These are phyloP conservation scores for Cyathus striatus DNA, from an alignment of 768 basidiomycete genomes.

Conservation along the genomic window DNA sequence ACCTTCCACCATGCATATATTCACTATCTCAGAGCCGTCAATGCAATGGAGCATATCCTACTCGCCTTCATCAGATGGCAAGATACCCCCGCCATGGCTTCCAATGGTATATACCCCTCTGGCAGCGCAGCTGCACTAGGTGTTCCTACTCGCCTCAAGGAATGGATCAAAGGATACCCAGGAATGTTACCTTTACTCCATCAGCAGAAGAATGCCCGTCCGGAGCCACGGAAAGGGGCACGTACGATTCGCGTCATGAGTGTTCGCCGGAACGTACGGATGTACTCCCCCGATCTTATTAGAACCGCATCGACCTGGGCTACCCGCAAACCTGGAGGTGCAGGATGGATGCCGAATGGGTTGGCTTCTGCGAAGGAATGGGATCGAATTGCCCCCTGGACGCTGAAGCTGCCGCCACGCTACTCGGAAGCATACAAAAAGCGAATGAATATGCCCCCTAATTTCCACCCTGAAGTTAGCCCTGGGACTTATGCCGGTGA, in stretches of 20 bases:
- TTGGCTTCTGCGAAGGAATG: slow-evolving; percentile 67
- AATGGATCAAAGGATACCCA: slow-evolving; percentile 91
- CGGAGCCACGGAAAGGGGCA: slow-evolving; percentile 70
- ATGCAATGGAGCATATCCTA: slow-evolving; percentile 91
- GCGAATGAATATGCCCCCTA: slow-evolving; percentile 62
- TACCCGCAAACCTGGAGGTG: slow-evolving; percentile 17
- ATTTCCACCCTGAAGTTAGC: slow-evolving; percentile 50
- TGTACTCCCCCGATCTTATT: slow-evolving; percentile 85
- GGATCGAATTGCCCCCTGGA: slow-evolving; percentile 64
- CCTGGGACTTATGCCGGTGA: slow-evolving; percentile 28
- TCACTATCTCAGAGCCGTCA: slow-evolving; percentile 74
- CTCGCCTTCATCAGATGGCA: slow-evolving; percentile 86
- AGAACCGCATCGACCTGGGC: slow-evolving; percentile 52
- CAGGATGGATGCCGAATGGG: slow-evolving; percentile 28
- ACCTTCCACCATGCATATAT: slow-evolving; percentile 46
- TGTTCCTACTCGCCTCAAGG: slow-evolving; percentile 81
- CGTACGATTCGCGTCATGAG: slow-evolving; percentile 73
- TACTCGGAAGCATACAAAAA: slow-evolving; percentile 77
- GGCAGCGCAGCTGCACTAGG: slow-evolving; percentile 56
- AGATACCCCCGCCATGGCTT: slow-evolving; percentile 38
- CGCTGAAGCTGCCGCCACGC: slow-evolving; percentile 54
- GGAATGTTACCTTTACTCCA: slow-evolving; percentile 65
- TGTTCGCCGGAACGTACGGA: slow-evolving; percentile 76
- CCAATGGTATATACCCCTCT: slow-evolving; percentile 25
- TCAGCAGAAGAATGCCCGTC: slow-evolving; percentile 41